Evolutionary conservation across 768 basidiomycete genomes (phyloP).

Genomic region (Vararia minispora): DNA sequence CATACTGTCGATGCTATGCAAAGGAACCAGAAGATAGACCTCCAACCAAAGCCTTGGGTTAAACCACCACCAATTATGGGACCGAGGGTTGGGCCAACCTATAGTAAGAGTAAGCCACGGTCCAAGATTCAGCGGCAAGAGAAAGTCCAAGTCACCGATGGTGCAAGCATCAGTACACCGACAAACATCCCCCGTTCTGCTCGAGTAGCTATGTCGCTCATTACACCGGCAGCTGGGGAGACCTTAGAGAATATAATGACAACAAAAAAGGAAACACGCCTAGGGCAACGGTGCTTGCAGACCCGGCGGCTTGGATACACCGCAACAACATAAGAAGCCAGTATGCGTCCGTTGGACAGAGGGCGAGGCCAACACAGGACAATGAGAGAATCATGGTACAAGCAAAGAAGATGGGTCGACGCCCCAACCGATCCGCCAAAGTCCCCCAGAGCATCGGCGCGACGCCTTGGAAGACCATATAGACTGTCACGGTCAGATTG

Average conservation of each 20-base stretch:
- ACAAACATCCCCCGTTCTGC: constrained; percentile 63
- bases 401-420: constrained; percentile 47
- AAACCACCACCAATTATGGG: constrained; percentile 36
- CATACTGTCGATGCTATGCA: constrained; percentile 21
- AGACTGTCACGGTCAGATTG: constrained; percentile 68
- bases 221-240: constrained; percentile 50
- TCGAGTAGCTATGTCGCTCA: constrained; percentile 64
- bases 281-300: constrained; percentile 65
- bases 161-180: constrained; percentile 53
- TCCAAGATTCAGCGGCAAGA: background rate
- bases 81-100: constrained; percentile 24
- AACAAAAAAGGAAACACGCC: constrained; percentile 24
- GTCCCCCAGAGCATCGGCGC: constrained; percentile 50
- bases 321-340: constrained; percentile 73
- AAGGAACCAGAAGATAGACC: constrained; percentile 30
- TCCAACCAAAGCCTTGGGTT: constrained; percentile 17
- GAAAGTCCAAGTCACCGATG: constrained; percentile 31
- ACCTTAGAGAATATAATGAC: too few species aligned
- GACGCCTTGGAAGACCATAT: constrained; percentile 55
- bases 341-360: constrained; percentile 45
- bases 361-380: constrained; percentile 50
- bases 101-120: background rate
- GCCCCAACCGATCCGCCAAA: constrained; percentile 50
- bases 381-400: constrained; percentile 51
- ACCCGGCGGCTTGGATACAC: constrained; percentile 66